Percentiles rank a stretch among this genome's conserved stretches.
These are phyloP conservation scores for Fragaria ananassa DNA, from an alignment of 306 rosid species.

Conservation along the genomic window DNA sequence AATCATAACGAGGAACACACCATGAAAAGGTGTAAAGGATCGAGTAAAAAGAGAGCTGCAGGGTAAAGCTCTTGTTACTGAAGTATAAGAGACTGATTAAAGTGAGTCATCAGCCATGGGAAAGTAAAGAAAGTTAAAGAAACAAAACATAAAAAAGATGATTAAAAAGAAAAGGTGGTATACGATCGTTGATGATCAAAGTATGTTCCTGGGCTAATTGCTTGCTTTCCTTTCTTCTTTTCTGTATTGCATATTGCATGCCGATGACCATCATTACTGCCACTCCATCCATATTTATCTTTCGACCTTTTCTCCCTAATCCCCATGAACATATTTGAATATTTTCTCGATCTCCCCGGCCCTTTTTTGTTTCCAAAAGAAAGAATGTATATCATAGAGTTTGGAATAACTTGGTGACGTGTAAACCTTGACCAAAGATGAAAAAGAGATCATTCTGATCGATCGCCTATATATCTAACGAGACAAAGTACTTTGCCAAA, in stretches of 20 bases:
- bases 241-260: slow-evolving; percentile 39
- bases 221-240: slow-evolving; percentile 20
- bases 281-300: slow-evolving; percentile 27
- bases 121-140: slow-evolving; percentile 54
- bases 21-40: slow-evolving; percentile 21
- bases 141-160: slow-evolving; percentile 22
- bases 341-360: slow-evolving; percentile 7
- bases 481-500: not conserved
- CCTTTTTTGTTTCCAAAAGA: slow-evolving; percentile 6
- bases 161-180: slow-evolving; percentile 36
- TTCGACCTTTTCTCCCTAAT: slow-evolving; percentile 51
- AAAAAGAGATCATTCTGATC: not conserved
- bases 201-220: not conserved
- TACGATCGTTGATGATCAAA: slow-evolving; percentile 7
- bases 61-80: slow-evolving; percentile 58
- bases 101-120: slow-evolving; percentile 41
- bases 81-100: slow-evolving; percentile 72
- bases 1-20: slow-evolving; percentile 21
- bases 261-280: slow-evolving; percentile 75
- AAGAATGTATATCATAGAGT: not conserved
- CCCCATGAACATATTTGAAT: slow-evolving; percentile 50
- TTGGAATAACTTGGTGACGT: slow-evolving; percentile 25
- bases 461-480: not conserved
- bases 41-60: slow-evolving; percentile 19
- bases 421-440: slow-evolving; percentile 11